phyloP scores from a whole-genome alignment of 2,329 filamentous ascomycete species.

The Fusarium anguioides region DNA sequence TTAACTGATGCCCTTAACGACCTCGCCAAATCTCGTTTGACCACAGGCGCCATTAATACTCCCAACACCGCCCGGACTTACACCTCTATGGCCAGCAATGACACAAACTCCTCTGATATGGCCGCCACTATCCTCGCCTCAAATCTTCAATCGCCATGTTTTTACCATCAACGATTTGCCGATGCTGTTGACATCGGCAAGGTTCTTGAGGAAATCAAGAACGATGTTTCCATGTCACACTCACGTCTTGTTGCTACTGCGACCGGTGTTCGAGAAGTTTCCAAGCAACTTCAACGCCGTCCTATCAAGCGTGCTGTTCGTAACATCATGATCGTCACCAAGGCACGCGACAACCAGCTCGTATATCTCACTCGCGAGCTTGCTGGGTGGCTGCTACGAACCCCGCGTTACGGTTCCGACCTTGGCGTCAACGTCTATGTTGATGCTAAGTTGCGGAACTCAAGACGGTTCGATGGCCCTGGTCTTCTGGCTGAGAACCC shows the following conservation, averaged over 20 bases:
- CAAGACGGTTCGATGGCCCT: conserved; percentile 85
- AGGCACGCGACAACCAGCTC: conserved; percentile 93
- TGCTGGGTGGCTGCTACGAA: conserved; percentile 86
- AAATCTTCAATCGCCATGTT: conserved; percentile 88
- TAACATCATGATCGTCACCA: conserved; percentile 98
- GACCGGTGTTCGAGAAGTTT: conserved; percentile 93
- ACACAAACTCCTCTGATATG: conserved; percentile 25
- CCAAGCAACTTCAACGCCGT: conserved; percentile 90
- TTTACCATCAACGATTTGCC: conserved; percentile 97
- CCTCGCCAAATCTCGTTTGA: conserved; percentile 57
- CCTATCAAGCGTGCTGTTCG: conserved; percentile 92
- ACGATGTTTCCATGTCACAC: conserved; percentile 90
- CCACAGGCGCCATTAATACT: conserved; percentile 38
- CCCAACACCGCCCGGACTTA: conserved; percentile 39
- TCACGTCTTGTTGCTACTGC: conserved; percentile 95
- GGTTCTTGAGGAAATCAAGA: conserved; percentile 93
- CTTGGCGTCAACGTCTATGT: conserved; percentile 97
- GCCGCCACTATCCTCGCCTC: conserved; percentile 47
- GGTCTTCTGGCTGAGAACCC: conserved; percentile 78
- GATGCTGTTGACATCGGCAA: conserved; percentile 95
- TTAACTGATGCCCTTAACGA: conserved; percentile 71
- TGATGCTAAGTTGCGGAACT: conserved; percentile 91
- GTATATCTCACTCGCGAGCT: conserved; percentile 90
- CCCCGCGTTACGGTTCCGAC: conserved; percentile 88
- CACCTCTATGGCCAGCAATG: conserved; percentile 20